phyloP scores from a whole-genome alignment of 768 basidiomycete species.

The Suillus sp. region DNA sequence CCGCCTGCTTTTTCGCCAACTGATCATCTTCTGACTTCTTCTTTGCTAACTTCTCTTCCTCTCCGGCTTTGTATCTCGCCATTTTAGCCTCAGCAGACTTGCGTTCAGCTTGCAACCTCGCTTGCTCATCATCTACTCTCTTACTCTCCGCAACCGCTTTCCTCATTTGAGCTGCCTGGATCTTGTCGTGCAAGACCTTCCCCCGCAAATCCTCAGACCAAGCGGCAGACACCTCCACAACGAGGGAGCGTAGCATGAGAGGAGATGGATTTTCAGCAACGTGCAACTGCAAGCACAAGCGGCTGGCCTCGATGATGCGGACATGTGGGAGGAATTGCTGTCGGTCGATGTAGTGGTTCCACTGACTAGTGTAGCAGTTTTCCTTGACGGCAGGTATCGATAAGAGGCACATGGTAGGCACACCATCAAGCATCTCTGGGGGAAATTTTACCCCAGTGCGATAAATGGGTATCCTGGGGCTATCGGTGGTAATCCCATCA shows the following conservation, averaged over 20 bases:
- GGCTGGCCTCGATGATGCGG: constrained; percentile 1
- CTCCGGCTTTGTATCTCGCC: background rate
- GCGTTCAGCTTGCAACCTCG: constrained; percentile 1
- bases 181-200: background rate
- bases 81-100: background rate
- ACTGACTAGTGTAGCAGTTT: background rate
- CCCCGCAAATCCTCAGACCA: background rate
- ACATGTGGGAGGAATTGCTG: background rate
- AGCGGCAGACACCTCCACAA: background rate
- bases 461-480: background rate
- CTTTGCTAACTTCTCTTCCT: background rate
- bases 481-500: background rate
- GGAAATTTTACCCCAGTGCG: background rate
- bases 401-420: background rate
- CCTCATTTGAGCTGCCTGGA: background rate
- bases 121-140: background rate
- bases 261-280: background rate
- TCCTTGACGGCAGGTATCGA: background rate
- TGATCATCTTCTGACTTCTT: constrained; percentile 1
- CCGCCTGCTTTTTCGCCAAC: background rate
- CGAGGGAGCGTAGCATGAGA: background rate
- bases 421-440: background rate
- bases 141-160: background rate
- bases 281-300: background rate
- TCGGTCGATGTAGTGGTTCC: background rate